These are phyloP conservation scores for Cicer bijugum DNA, from an alignment of 306 rosid species.

Conservation along the genomic window DNA sequence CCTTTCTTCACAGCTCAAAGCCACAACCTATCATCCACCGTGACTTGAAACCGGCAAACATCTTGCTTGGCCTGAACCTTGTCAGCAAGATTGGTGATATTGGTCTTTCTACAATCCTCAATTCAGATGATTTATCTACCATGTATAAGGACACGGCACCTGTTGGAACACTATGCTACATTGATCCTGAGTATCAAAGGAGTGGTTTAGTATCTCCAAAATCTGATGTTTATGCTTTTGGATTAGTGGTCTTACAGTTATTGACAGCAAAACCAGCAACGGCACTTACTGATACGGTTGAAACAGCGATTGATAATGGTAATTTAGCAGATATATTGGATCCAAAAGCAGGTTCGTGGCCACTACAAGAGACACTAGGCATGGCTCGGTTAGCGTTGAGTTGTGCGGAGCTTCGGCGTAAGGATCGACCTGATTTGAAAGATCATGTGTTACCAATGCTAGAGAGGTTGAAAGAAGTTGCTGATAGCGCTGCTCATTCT, in stretches of 20 bases:
- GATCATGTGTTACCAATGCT: constrained; percentile 72
- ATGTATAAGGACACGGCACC: constrained; percentile 63
- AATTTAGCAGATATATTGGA: constrained; percentile 65
- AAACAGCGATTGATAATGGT: constrained; percentile 65
- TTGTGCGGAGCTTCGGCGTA: constrained; percentile 84
- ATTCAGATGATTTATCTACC: constrained; percentile 62
- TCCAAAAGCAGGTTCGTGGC: constrained; percentile 84
- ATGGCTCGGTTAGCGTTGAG: constrained; percentile 74
- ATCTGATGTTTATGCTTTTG: constrained; percentile 94
- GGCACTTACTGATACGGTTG: constrained; percentile 77
- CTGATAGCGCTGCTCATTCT: constrained; percentile 56
- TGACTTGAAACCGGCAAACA: constrained; percentile 92
- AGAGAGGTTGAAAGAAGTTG: constrained; percentile 67
- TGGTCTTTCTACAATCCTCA: constrained; percentile 77
- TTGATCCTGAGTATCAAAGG: constrained; percentile 96
- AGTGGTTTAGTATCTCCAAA: constrained; percentile 69
- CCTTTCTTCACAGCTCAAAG: constrained; percentile 85
- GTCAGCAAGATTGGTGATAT: constrained; percentile 95
- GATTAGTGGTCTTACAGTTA: constrained; percentile 86
- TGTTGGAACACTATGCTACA: constrained; percentile 87
- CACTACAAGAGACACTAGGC: constrained; percentile 69
- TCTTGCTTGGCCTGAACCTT: constrained; percentile 78
- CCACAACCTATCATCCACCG: constrained; percentile 91
- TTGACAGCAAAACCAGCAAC: constrained; percentile 86
- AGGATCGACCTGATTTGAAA: constrained; percentile 81